Conservation (phyloP, 768 basidiomycete species). For the Crassisporium funariophilum region DNA sequence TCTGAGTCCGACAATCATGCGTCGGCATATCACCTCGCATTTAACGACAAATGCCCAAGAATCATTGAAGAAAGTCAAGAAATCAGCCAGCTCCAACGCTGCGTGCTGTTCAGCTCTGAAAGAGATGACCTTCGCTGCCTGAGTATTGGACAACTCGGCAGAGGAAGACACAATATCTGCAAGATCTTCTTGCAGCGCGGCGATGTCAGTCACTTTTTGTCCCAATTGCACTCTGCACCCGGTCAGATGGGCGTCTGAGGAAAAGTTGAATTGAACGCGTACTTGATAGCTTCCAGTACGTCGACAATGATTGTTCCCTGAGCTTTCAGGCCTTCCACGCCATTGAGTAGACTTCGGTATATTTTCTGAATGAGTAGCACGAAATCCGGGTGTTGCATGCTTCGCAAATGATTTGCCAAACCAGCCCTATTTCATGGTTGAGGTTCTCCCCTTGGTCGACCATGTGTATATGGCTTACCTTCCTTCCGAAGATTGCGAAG, state of each 20-base stretch:
- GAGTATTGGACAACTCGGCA: conserved; percentile 83
- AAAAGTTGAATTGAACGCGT: conserved; percentile 1
- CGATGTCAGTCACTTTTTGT: conserved; percentile 39
- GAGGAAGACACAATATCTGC: conserved; percentile 76
- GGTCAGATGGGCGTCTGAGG: too few relatives aligned
- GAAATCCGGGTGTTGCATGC: conserved; percentile 72
- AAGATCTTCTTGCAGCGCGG: conserved; percentile 64
- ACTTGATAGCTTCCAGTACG: conserved; percentile 52
- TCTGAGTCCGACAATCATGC: conserved; percentile 92
- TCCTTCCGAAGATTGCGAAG: conserved; percentile 12
- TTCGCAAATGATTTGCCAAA: conserved; percentile 59
- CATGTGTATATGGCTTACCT: conserved; percentile 11
- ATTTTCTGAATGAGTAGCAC: conserved; percentile 59
- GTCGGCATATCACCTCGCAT: conserved; percentile 81
- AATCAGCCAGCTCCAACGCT: conserved; percentile 67
- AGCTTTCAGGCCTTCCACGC: conserved; percentile 66
- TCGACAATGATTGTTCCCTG: conserved; percentile 62
- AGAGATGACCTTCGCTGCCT: conserved; percentile 77
- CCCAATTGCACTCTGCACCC: conserved; percentile 32
- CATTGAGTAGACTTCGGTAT: conserved; percentile 62
- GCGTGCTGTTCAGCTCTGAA: conserved; percentile 81
- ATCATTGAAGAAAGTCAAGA: conserved; percentile 79
- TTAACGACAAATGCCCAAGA: conserved; percentile 90
- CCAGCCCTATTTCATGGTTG: conserved; percentile 42
- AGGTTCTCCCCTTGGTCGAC: background rate